A percentile compares a stretch with the other conserved stretches of the same genome.
These are phyloP conservation scores for Tuber magnatum DNA, from an alignment of 495 filamentous ascomycete genomes.

Conservation along the genomic window DNA sequence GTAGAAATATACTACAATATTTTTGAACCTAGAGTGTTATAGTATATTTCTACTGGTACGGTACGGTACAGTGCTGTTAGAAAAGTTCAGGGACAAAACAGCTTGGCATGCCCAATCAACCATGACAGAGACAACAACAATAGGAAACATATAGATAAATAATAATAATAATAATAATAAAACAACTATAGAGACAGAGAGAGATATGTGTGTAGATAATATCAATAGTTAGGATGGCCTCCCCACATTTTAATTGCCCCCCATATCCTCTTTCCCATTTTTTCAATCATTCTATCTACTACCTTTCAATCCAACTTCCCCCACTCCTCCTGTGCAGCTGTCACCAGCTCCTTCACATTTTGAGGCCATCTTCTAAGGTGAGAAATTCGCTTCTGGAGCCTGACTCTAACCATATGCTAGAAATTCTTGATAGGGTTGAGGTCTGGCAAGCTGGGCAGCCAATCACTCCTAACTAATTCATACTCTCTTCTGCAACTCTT, in stretches of 20 bases:
- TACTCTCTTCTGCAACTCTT: too few species aligned
- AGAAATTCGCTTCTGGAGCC: neutral
- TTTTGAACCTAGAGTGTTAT: too few species aligned
- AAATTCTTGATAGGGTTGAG: too few species aligned
- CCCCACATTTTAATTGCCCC: conserved; percentile 5
- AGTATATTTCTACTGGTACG: too few species aligned
- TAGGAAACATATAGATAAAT: neutral
- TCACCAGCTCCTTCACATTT: neutral
- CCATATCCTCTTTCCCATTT: conserved; percentile 16
- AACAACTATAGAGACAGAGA: neutral
- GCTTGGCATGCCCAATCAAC: neutral
- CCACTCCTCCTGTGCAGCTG: conserved; percentile 3
- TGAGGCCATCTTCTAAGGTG: neutral
- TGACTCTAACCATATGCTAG: too few species aligned
- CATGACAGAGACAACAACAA: neutral
- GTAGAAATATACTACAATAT: too few species aligned
- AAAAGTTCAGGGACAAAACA: neutral
- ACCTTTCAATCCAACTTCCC: conserved; percentile 1
- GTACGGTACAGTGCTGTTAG: neutral
- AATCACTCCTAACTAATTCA: too few species aligned
- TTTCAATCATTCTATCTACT: conserved; percentile 12
- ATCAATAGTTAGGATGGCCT: neutral
- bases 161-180: neutral
- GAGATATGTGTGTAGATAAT: neutral
- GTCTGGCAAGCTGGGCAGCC: too few species aligned